Evolutionary conservation across 2,329 filamentous ascomycete genomes (phyloP).

Genomic region (Monilinia laxa): DNA sequence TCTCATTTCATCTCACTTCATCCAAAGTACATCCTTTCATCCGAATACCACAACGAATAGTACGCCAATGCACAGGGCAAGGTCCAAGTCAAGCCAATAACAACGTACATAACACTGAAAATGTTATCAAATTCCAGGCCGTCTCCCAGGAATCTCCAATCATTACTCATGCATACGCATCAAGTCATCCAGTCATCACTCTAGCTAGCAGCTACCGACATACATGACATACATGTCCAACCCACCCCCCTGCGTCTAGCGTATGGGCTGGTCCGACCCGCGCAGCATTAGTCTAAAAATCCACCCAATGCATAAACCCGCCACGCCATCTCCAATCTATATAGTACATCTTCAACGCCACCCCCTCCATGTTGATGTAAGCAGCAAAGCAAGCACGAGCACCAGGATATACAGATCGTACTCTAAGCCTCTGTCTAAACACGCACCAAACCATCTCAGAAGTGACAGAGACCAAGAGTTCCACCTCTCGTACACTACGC

Average conservation of each 20-base stretch:
- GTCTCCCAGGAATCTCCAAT: neutral
- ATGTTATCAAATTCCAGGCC: neutral
- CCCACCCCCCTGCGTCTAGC: neutral
- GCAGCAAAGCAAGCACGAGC: neutral
- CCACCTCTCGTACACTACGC: neutral
- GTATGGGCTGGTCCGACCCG: neutral
- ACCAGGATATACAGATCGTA: neutral
- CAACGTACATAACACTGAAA: neutral
- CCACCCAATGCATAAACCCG: neutral
- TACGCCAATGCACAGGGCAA: neutral
- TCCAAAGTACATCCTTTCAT: neutral
- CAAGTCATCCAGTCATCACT: neutral
- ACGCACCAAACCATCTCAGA: neutral
- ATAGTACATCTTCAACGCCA: neutral
- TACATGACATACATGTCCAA: neutral
- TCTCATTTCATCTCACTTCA: neutral
- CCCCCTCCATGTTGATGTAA: neutral
- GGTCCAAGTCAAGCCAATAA: neutral
- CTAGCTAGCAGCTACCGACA: constrained; percentile 3
- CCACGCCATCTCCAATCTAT: neutral
- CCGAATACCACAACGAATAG: neutral
- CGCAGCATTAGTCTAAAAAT: neutral
- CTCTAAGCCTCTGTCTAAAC: neutral
- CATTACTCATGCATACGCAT: neutral
- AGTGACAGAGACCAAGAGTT: neutral